Evolutionary conservation across 768 basidiomycete genomes (phyloP).

Genomic region (Termitomyces sp.): DNA sequence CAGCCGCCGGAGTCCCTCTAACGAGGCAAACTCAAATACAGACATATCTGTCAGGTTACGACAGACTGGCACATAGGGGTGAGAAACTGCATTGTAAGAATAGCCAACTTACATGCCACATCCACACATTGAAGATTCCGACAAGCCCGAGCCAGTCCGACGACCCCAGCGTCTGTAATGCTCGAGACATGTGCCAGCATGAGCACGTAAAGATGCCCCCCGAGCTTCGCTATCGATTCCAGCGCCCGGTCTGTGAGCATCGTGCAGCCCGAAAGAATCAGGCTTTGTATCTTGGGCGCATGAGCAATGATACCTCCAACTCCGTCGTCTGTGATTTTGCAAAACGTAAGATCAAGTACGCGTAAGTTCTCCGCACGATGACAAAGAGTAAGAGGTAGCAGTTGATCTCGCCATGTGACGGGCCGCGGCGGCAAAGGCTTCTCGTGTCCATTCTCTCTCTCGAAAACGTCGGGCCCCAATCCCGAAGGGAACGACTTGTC

Average conservation of each 20-base stretch:
- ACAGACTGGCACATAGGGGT: slow-evolving; percentile 52
- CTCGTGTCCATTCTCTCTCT: slow-evolving; percentile 23
- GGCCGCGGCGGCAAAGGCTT: slow-evolving; percentile 55
- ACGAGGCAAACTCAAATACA: slow-evolving; percentile 71
- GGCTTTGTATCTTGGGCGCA: slow-evolving; percentile 69
- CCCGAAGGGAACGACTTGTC: slow-evolving; percentile 75
- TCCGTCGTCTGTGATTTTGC: slow-evolving; percentile 71
- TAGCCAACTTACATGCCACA: slow-evolving; percentile 65
- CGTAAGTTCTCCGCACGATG: slow-evolving; percentile 71
- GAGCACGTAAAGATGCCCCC: slow-evolving; percentile 72
- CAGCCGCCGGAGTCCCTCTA: slow-evolving; percentile 68
- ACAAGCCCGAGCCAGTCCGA: slow-evolving; percentile 66
- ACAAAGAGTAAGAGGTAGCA: slow-evolving; percentile 61
- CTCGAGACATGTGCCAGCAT: slow-evolving; percentile 75
- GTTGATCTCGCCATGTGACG: slow-evolving; percentile 52
- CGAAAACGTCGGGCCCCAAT: slow-evolving; percentile 19
- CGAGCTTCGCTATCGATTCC: slow-evolving; percentile 63
- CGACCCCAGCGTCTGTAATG: slow-evolving; percentile 76
- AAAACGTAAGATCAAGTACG: slow-evolving; percentile 72
- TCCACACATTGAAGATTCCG: slow-evolving; percentile 76
- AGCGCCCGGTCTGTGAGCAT: slow-evolving; percentile 69
- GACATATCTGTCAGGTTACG: slow-evolving; percentile 79
- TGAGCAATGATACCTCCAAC: slow-evolving; percentile 72
- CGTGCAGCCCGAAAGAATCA: slow-evolving; percentile 76
- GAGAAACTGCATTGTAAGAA: slow-evolving; percentile 1